A percentile compares a stretch with the other conserved stretches of the same genome.
These are phyloP conservation scores for Lactarius tabidus DNA, from an alignment of 768 basidiomycete species.

Conservation along the genomic window DNA sequence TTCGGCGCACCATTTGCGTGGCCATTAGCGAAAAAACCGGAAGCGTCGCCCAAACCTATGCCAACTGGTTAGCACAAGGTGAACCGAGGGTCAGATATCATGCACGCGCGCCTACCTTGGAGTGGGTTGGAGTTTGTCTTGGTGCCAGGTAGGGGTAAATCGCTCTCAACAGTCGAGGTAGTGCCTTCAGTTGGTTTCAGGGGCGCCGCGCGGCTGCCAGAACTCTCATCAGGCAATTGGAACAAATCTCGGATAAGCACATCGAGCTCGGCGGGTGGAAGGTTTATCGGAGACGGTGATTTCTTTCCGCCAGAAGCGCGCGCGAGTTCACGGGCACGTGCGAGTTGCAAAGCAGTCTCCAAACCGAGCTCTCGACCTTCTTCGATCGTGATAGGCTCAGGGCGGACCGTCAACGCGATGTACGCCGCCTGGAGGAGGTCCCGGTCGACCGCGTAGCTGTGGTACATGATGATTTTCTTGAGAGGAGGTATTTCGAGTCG, in stretches of 20 bases:
- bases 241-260: constrained; percentile 21
- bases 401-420: constrained; percentile 46
- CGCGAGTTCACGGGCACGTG: constrained; percentile 47
- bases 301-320: constrained; percentile 2
- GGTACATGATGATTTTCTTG: constrained; percentile 56
- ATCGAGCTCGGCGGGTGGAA: constrained; percentile 15
- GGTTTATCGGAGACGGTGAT: neutral
- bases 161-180: neutral
- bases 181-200: neutral
- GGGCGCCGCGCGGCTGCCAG: neutral
- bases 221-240: neutral
- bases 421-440: constrained; percentile 52
- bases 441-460: constrained; percentile 46
- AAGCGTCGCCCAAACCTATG: neutral
- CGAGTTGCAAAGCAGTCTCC: constrained; percentile 50
- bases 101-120: constrained; percentile 17
- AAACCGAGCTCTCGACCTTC: constrained; percentile 58
- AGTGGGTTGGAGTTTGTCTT: constrained; percentile 7
- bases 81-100: constrained; percentile 5
- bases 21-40: constrained; percentile 1
- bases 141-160: neutral
- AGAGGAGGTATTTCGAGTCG: constrained; percentile 43
- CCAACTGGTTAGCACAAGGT: constrained; percentile 1
- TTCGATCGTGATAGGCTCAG: constrained; percentile 46
- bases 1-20: neutral